Percentiles rank a stretch among this genome's conserved stretches.
phyloP scores from a whole-genome alignment of 2,329 filamentous ascomycete species.

The Sclerotinia borealis region DNA sequence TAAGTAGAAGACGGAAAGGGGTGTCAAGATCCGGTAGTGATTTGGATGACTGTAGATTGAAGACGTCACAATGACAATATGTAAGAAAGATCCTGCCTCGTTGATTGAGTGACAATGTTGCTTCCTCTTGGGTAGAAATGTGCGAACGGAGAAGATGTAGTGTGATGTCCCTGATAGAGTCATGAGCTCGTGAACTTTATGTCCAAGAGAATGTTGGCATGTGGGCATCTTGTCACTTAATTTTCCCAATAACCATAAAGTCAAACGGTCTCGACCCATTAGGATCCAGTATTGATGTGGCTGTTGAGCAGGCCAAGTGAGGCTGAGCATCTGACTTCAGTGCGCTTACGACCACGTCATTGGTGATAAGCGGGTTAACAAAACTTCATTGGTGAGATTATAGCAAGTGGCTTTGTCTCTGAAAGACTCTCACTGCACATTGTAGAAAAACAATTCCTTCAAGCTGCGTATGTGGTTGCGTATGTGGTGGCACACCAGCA shows the following conservation, averaged over 20 bases:
- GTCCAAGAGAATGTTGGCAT: not conserved
- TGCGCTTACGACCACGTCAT: slow-evolving; percentile 1
- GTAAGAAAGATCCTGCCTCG: not conserved
- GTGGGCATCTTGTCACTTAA: no score
- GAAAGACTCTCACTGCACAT: not conserved
- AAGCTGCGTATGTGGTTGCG: not conserved
- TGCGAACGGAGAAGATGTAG: not conserved
- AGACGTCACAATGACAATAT: not conserved
- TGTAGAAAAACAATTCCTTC: not conserved
- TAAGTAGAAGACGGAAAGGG: not conserved
- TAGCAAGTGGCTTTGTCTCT: not conserved
- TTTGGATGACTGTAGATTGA: not conserved
- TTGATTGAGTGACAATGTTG: not conserved
- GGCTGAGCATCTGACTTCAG: slow-evolving; percentile 7
- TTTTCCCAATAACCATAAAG: not conserved
- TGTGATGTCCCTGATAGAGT: not conserved
- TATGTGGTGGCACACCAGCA: not conserved
- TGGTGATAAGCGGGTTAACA: not conserved
- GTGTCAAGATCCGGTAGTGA: not conserved
- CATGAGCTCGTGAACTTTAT: not conserved
- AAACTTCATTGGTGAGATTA: not conserved
- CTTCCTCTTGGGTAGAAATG: not conserved
- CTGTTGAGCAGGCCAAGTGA: not conserved
- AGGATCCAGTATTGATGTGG: not conserved
- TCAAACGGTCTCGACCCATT: not conserved